Conservation (phyloP, 2,329 filamentous ascomycete genomes). For the Zalaria sp. region DNA sequence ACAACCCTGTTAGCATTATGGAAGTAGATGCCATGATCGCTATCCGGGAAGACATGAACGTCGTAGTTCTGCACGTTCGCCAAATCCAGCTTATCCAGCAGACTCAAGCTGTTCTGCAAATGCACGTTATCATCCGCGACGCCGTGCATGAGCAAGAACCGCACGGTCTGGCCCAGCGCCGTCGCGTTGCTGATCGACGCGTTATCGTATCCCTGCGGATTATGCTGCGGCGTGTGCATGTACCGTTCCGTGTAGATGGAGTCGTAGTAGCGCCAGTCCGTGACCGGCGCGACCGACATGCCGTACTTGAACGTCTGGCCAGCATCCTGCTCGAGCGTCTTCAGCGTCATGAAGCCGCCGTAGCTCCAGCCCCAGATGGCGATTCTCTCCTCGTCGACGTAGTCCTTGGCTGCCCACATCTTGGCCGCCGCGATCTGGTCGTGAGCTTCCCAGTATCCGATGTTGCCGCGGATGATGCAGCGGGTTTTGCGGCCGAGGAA, state of each 20-base stretch:
- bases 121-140: conserved; percentile 97
- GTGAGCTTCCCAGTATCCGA: conserved; percentile 71
- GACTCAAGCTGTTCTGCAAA: conserved; percentile 78
- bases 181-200: conserved; percentile 61
- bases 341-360: conserved; percentile 87
- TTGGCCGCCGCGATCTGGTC: conserved; percentile 89
- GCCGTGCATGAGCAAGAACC: conserved; percentile 93
- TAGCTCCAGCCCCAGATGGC: conserved; percentile 99
- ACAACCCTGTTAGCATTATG: conserved; percentile 86
- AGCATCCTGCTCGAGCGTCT: conserved; percentile 82
- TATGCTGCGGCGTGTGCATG: conserved; percentile 87
- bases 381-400: conserved; percentile 69
- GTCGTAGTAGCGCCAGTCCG: conserved; percentile 92
- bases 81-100: conserved; percentile 77
- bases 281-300: conserved; percentile 97
- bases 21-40: conserved; percentile 88
- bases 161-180: conserved; percentile 60
- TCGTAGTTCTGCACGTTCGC: conserved; percentile 83
- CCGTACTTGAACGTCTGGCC: conserved; percentile 88
- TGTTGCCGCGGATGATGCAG: conserved; percentile 65
- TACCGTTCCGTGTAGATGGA: conserved; percentile 91
- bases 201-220: conserved; percentile 60
- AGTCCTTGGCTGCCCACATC: conserved; percentile 65
- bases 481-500: conserved; percentile 75
- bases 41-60: conserved; percentile 91